A percentile compares a stretch with the other conserved stretches of the same genome.
Evolutionary conservation across 306 rosid genomes (phyloP).

Genomic region (Dryas octopetala): DNA sequence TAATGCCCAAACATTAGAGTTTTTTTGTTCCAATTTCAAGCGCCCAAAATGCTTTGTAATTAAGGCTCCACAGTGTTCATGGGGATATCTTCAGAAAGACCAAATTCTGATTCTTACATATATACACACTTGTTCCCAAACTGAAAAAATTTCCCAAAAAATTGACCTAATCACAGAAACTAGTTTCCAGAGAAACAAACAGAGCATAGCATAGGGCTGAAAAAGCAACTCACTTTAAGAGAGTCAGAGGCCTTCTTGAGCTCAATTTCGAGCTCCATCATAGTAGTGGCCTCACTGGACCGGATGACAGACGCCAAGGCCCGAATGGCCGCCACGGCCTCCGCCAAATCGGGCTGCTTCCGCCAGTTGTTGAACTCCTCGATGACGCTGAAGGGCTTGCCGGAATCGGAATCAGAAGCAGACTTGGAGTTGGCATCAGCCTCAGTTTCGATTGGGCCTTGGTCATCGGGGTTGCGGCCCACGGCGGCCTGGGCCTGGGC

Average conservation of each 20-base stretch:
- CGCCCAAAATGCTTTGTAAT: background rate
- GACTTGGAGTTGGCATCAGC: conserved; percentile 1
- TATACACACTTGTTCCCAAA: too few relatives aligned
- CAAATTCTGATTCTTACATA: too few relatives aligned
- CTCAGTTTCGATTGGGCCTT: background rate
- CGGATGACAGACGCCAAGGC: conserved; percentile 85
- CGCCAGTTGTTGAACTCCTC: conserved; percentile 85
- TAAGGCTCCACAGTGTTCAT: background rate
- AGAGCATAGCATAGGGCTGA: background rate
- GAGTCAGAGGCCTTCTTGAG: conserved; percentile 93
- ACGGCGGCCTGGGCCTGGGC: conserved; percentile 90
- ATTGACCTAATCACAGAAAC: too few relatives aligned
- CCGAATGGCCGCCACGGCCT: conserved; percentile 95
- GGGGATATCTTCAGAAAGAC: background rate
- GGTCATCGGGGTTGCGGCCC: conserved; percentile 31
- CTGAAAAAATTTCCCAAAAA: too few relatives aligned
- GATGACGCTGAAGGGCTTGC: conserved; percentile 66
- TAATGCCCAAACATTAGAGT: background rate
- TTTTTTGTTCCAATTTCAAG: background rate
- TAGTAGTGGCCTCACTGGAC: conserved; percentile 73
- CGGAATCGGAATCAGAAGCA: conserved; percentile 21
- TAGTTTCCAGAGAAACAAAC: background rate
- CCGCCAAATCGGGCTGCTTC: conserved; percentile 91
- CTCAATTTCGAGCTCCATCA: conserved; percentile 94
- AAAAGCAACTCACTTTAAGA: conserved; percentile 53